These are phyloP conservation scores for Dioszegia hungarica DNA, from an alignment of 768 basidiomycete species.

Conservation along the genomic window DNA sequence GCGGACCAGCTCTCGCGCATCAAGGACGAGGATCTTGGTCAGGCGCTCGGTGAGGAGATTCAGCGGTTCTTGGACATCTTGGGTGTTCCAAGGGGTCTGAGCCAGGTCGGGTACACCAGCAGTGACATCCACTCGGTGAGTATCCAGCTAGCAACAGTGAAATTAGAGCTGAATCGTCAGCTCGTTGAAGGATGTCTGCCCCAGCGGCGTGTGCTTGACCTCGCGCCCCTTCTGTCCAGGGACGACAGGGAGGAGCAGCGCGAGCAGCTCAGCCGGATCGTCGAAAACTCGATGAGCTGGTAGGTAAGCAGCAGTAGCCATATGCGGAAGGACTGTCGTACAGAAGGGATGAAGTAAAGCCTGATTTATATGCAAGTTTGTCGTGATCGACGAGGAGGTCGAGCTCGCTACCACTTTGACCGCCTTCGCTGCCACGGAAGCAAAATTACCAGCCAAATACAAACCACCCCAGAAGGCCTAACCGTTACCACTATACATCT, in stretches of 20 bases:
- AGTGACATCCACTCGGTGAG: conserved; percentile 30
- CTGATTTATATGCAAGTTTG: neutral
- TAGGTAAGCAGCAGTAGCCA: conserved; percentile 14
- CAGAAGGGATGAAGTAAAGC: neutral
- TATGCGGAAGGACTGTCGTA: no score
- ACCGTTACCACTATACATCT: no score
- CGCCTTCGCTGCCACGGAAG: neutral
- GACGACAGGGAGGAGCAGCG: conserved; percentile 75
- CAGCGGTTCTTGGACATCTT: conserved; percentile 35
- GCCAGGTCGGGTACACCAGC: conserved; percentile 28
- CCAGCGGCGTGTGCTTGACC: conserved; percentile 82
- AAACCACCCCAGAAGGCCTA: no score
- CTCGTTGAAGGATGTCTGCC: conserved; percentile 90
- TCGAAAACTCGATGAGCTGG: conserved; percentile 51
- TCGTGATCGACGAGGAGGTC: no score
- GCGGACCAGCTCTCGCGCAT: conserved; percentile 60
- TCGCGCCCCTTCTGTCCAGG: conserved; percentile 85
- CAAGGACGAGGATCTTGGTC: conserved; percentile 73
- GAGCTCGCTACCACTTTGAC: neutral
- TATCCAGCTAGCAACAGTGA: neutral
- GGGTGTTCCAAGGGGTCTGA: conserved; percentile 40
- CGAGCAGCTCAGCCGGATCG: conserved; percentile 73
- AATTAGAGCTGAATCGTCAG: conserved; percentile 56
- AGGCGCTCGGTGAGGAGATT: conserved; percentile 34
- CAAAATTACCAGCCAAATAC: neutral